These are phyloP conservation scores for Aspergillus melleus DNA, from an alignment of 2,329 filamentous ascomycete species.

Conservation along the genomic window DNA sequence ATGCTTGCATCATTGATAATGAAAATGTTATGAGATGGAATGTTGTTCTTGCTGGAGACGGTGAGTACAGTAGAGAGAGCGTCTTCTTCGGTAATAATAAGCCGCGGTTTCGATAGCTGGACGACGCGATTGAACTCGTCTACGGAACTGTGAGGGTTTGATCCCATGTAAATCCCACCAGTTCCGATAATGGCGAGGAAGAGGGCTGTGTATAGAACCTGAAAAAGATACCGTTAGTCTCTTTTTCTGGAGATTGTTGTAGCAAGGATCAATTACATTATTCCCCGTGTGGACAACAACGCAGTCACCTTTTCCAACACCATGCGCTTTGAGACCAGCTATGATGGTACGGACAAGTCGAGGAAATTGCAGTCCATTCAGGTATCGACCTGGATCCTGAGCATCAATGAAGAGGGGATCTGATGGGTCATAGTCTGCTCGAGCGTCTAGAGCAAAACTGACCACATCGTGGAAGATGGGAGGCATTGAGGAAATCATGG, in stretches of 20 bases:
- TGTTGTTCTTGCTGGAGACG: conserved; percentile 18
- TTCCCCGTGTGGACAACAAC: conserved; percentile 35
- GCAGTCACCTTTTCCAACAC: conserved; percentile 31
- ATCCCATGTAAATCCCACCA: conserved; percentile 44
- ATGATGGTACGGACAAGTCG: conserved; percentile 27
- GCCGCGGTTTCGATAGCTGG: conserved; percentile 37
- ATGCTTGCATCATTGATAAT: conserved; percentile 18
- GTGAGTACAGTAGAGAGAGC: conserved; percentile 28
- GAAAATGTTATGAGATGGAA: conserved; percentile 17
- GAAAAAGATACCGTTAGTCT: not conserved
- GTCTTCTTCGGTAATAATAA: conserved; percentile 38
- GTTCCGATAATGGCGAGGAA: conserved; percentile 36
- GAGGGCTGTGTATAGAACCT: conserved; percentile 23
- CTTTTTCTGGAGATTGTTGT: not conserved
- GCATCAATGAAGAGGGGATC: conserved; percentile 36
- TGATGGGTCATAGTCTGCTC: conserved; percentile 23
- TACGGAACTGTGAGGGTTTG: conserved; percentile 43
- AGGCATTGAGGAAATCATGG: not conserved
- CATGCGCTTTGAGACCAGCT: conserved; percentile 28
- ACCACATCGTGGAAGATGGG: conserved; percentile 2
- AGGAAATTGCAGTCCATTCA: conserved; percentile 25
- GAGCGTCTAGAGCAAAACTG: conserved; percentile 31
- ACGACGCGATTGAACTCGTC: conserved; percentile 46
- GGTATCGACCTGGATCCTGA: conserved; percentile 22
- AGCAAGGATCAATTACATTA: conserved; percentile 20